Percentiles rank a stretch among this genome's conserved stretches.
phyloP scores from a whole-genome alignment of 2,329 filamentous ascomycete genomes.

The Berkeleyomyces basicola region DNA sequence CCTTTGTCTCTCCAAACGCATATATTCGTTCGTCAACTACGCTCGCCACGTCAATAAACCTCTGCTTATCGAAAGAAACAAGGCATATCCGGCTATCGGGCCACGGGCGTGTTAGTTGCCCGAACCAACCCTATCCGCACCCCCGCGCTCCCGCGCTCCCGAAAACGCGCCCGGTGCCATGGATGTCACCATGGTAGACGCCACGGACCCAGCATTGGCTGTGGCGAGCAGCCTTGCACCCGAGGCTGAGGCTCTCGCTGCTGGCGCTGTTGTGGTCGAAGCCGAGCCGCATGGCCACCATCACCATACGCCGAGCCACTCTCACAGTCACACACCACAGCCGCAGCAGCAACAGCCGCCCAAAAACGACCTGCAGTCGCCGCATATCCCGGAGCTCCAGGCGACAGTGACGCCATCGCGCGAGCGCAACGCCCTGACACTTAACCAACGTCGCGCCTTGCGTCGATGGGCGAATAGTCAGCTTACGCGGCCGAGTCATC shows the following conservation, averaged over 20 bases:
- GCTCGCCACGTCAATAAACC: neutral
- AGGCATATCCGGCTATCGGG: constrained; percentile 10
- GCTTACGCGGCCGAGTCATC: constrained; percentile 39
- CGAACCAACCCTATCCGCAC: neutral
- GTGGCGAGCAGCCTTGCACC: constrained; percentile 2
- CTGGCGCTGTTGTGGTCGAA: neutral
- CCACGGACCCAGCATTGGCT: constrained; percentile 1
- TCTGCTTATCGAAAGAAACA: neutral
- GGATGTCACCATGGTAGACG: constrained; percentile 9
- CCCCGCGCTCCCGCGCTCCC: too few species aligned
- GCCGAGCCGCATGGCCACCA: neutral
- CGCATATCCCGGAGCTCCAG: neutral
- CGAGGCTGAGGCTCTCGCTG: constrained; percentile 6
- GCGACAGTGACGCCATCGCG: constrained; percentile 17
- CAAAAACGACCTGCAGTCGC: neutral
- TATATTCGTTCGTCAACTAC: neutral
- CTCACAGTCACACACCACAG: neutral
- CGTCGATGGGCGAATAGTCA: constrained; percentile 43
- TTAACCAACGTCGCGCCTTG: constrained; percentile 44
- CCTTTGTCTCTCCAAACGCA: constrained; percentile 4
- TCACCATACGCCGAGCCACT: neutral
- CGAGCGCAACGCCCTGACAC: constrained; percentile 43
- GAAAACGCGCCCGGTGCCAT: neutral
- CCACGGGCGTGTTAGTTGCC: constrained; percentile 2
- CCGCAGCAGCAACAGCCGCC: constrained; percentile 12